Percentiles rank a stretch among this genome's conserved stretches.
Evolutionary conservation across 768 basidiomycete species (phyloP).

Genomic region (Pleurotus ostreatus): DNA sequence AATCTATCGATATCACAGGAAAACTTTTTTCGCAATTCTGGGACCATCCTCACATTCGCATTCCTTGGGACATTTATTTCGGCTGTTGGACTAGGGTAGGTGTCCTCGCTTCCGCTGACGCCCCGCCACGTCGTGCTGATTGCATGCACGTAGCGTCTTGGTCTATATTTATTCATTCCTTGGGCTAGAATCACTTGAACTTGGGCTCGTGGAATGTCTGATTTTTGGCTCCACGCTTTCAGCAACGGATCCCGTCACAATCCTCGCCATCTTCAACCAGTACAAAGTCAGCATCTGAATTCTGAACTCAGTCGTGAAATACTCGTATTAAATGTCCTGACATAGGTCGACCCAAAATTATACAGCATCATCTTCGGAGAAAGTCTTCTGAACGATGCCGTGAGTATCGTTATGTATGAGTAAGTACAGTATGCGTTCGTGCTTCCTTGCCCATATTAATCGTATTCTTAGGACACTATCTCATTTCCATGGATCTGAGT

Average conservation of each 20-base stretch:
- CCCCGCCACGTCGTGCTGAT: slow-evolving; percentile 27
- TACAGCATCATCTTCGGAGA: slow-evolving; percentile 98
- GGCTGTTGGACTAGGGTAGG: slow-evolving; percentile 93
- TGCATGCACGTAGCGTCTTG: slow-evolving; percentile 67
- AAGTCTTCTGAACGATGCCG: slow-evolving; percentile 95
- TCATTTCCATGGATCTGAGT: slow-evolving; percentile 84
- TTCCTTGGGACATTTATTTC: slow-evolving; percentile 96
- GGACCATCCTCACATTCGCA: slow-evolving; percentile 90
- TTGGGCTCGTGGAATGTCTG: slow-evolving; percentile 88
- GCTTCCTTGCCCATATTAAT: not conserved
- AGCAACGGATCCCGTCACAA: slow-evolving; percentile 97
- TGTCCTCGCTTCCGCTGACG: slow-evolving; percentile 16
- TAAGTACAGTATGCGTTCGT: slow-evolving; percentile 41
- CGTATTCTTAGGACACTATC: slow-evolving; percentile 66
- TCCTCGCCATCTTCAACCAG: slow-evolving; percentile 96
- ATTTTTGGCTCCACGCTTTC: slow-evolving; percentile 96
- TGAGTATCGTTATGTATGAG: slow-evolving; percentile 99
- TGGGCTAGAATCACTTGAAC: slow-evolving; percentile 83
- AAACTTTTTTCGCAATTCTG: slow-evolving; percentile 98
- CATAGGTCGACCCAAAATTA: slow-evolving; percentile 85
- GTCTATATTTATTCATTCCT: slow-evolving; percentile 94
- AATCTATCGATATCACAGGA: slow-evolving; percentile 46
- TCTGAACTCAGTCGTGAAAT: not conserved
- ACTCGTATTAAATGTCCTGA: not conserved
- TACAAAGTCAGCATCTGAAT: slow-evolving; percentile 50